phyloP scores from a whole-genome alignment of 495 filamentous ascomycete genomes.

The Penicillium egyptiacum region DNA sequence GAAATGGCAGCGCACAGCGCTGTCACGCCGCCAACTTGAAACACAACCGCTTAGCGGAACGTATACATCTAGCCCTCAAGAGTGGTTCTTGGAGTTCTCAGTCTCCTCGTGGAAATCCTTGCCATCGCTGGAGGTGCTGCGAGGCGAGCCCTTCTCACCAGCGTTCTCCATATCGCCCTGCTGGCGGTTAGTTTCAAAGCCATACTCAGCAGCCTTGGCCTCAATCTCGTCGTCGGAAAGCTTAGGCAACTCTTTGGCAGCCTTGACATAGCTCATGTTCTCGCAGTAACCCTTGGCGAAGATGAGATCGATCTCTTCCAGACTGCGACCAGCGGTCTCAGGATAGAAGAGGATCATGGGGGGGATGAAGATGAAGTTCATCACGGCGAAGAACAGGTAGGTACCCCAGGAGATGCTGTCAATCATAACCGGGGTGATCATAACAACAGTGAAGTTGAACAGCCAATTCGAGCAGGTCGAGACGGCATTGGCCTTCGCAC shows the following conservation, averaged over 20 bases:
- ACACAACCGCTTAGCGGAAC: neutral
- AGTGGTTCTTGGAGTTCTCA: neutral
- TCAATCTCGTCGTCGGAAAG: slow-evolving; percentile 65
- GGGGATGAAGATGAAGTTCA: slow-evolving; percentile 71
- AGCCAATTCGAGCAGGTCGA: slow-evolving; percentile 78
- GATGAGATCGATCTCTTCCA: slow-evolving; percentile 81
- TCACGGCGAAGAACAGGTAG: slow-evolving; percentile 73
- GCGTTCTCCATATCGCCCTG: slow-evolving; percentile 34
- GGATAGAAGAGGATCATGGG: slow-evolving; percentile 78
- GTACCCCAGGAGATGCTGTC: slow-evolving; percentile 68
- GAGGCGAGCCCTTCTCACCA: slow-evolving; percentile 30
- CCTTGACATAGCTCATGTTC: slow-evolving; percentile 72
- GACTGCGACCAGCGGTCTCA: slow-evolving; percentile 65
- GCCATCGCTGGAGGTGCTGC: slow-evolving; percentile 13
- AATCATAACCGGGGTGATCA: slow-evolving; percentile 78
- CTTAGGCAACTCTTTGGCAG: slow-evolving; percentile 66
- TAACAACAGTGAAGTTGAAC: slow-evolving; percentile 79
- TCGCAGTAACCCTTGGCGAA: slow-evolving; percentile 77
- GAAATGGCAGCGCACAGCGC: slow-evolving; percentile 22
- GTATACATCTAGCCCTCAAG: neutral
- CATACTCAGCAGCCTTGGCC: slow-evolving; percentile 60
- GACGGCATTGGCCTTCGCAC: slow-evolving; percentile 73
- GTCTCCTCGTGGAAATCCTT: slow-evolving; percentile 2
- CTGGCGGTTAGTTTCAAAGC: slow-evolving; percentile 41
- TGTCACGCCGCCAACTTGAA: slow-evolving; percentile 9